Evolutionary conservation across 257 asterid genomes (phyloP).

Genomic region (Galeopsis tetrahit): DNA sequence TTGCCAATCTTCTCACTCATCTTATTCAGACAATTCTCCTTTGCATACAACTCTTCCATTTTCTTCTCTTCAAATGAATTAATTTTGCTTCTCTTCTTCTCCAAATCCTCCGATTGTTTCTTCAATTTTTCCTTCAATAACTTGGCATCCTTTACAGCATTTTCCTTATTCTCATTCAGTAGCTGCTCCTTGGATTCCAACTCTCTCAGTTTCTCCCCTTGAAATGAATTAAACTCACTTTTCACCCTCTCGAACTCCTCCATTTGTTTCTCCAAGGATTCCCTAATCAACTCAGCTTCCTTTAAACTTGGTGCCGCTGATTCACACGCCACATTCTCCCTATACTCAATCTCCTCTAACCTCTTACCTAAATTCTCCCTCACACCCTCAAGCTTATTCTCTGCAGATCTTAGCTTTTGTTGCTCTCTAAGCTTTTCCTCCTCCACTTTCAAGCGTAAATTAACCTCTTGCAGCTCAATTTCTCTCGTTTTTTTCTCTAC

Average conservation of each 20-base stretch:
- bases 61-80: slow-evolving; percentile 33
- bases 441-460: slow-evolving; percentile 24
- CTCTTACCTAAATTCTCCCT: slow-evolving; percentile 26
- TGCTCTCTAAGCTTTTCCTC: slow-evolving; percentile 13
- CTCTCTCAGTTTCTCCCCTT: slow-evolving; percentile 35
- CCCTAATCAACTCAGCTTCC: slow-evolving; percentile 37
- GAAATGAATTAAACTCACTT: slow-evolving; percentile 26
- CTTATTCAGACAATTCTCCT: slow-evolving; percentile 33
- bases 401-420: slow-evolving; percentile 33
- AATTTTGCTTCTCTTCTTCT: slow-evolving; percentile 30
- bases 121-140: slow-evolving; percentile 33
- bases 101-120: slow-evolving; percentile 39
- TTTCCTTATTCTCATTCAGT: slow-evolving; percentile 26
- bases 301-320: background rate
- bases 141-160: slow-evolving; percentile 26
- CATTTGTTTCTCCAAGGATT: slow-evolving; percentile 31
- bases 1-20: slow-evolving; percentile 26
- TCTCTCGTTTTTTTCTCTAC: slow-evolving; percentile 33
- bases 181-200: slow-evolving; percentile 34
- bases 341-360: slow-evolving; percentile 31
- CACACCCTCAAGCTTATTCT: slow-evolving; percentile 35
- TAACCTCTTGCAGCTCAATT: slow-evolving; percentile 28
- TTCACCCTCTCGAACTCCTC: slow-evolving; percentile 41
- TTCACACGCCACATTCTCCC: slow-evolving; percentile 30
- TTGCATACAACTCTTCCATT: slow-evolving; percentile 29